These are phyloP conservation scores for Fusarium sublunatum DNA, from an alignment of 2,329 filamentous ascomycete genomes.

Conservation along the genomic window DNA sequence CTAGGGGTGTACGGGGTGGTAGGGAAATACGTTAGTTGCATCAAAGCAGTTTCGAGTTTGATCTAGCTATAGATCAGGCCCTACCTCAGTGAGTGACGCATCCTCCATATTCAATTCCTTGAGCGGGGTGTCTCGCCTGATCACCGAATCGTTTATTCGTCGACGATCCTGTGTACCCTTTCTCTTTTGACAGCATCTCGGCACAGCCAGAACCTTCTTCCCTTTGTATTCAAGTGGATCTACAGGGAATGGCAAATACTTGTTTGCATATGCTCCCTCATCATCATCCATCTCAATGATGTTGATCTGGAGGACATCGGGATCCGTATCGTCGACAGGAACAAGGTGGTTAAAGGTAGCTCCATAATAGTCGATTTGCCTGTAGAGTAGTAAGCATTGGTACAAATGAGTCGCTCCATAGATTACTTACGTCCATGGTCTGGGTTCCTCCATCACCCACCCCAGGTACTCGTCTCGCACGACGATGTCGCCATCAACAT, in stretches of 20 bases:
- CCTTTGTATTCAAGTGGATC: slow-evolving; percentile 53
- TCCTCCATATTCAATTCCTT: no score
- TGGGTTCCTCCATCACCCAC: slow-evolving; percentile 3
- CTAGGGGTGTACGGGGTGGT: no score
- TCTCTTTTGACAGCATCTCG: slow-evolving; percentile 53
- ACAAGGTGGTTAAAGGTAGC: slow-evolving; percentile 57
- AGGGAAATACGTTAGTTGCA: no score
- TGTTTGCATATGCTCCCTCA: slow-evolving; percentile 50
- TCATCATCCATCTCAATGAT: slow-evolving; percentile 55
- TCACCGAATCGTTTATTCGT: no score
- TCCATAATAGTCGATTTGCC: slow-evolving; percentile 51
- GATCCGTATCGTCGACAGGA: slow-evolving; percentile 49
- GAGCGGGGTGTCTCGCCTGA: no score
- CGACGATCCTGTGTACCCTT: neutral
- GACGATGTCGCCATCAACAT: slow-evolving; percentile 4
- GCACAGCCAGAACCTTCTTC: slow-evolving; percentile 54
- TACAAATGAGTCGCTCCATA: no score
- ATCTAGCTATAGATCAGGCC: no score
- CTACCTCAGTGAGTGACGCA: no score
- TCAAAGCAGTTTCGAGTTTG: no score
- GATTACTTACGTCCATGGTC: no score
- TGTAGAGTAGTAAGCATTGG: neutral
- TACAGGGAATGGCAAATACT: slow-evolving; percentile 49
- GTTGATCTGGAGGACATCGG: slow-evolving; percentile 57
- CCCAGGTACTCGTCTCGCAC: slow-evolving; percentile 39